Evolutionary conservation across 2,329 filamentous ascomycete species (phyloP), one percentile per base, ranked within the genome.

Genomic region (Calonectria pauciramosa): DNA sequence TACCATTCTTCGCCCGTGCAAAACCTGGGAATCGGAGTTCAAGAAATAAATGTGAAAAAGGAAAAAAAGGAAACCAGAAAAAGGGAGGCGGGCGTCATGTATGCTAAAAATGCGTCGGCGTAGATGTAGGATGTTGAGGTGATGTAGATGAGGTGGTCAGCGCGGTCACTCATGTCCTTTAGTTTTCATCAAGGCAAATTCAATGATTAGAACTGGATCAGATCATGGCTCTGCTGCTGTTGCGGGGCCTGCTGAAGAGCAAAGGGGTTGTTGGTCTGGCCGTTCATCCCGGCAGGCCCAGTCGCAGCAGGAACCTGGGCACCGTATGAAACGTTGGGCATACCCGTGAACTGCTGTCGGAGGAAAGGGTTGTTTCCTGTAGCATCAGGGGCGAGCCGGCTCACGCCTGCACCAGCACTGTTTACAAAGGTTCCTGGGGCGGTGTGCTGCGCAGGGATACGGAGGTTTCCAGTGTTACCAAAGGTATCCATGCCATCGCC

Each of bases 401-500:
- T 92, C 72, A 95, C 87, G n/a, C 95, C 95, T 47, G 94, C 89
- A 65, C 97, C 97, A 9, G 97, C 96, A 74, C 95, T 98, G 87
- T 99, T 99, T 86, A 99, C 94, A 84, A 99, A 99, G 0, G 95
- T 97, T 32, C 96, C 97, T 0, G 97, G 97, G 1, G 97, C 96
- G 0, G 97, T 99, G 85, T 99, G 97, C 84, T 99, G 97, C 2
- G 97, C 93, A 1, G 97, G 97, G 77, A 99, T 98, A 85, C 97
- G 96, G 60, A 98, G 90, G 77, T 99, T 95, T 79, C 97, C 97
- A n/a, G 95, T 95, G 84, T 99, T 99, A 78, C 97, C 97, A 84
- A 97, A 99, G 0, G 97, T 99, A 83, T 99, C 97, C 88, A 97
- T 94, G 30, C 97, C 97, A 72, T 99, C 97, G 77, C 97, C 96